Evolutionary conservation across 139 green algal species (phyloP).

Genomic region (Mesotaenium endlicherianum): DNA sequence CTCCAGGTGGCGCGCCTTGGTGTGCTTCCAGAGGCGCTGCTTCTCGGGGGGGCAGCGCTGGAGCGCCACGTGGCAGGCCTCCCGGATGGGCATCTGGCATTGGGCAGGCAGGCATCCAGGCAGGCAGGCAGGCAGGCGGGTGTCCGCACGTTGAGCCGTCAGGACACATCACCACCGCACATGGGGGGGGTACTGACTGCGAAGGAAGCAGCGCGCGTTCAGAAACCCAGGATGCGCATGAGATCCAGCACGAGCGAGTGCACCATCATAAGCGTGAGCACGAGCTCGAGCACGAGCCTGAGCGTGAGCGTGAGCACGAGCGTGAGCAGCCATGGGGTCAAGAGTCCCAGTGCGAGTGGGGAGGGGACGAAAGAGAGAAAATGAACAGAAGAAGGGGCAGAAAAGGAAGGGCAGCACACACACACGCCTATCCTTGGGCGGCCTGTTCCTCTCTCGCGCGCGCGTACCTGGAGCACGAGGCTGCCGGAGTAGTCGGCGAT

Average conservation of each 20-base stretch:
- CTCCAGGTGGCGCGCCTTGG: slow-evolving; percentile 38
- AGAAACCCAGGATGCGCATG: too few relatives aligned
- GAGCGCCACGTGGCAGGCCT: slow-evolving; percentile 83
- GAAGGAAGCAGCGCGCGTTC: too few relatives aligned
- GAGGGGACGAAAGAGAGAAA: not conserved
- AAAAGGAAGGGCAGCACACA: not conserved
- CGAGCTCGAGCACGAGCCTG: not conserved
- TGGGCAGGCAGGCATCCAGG: too few relatives aligned
- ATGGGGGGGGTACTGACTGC: too few relatives aligned
- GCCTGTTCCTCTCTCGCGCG: too few relatives aligned
- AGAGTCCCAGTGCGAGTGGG: not conserved
- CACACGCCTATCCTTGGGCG: too few relatives aligned
- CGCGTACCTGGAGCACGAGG: slow-evolving; percentile 79
- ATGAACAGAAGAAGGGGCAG: not conserved
- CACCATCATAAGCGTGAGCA: too few relatives aligned
- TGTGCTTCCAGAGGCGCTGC: slow-evolving; percentile 60
- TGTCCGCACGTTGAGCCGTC: too few relatives aligned
- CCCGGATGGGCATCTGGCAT: slow-evolving; percentile 72
- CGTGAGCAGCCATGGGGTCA: not conserved
- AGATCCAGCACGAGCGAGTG: too few relatives aligned
- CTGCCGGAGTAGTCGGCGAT: slow-evolving; percentile 93
- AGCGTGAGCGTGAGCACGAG: not conserved
- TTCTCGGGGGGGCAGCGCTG: slow-evolving; percentile 57
- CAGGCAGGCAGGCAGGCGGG: too few relatives aligned
- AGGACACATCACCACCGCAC: too few relatives aligned